These are phyloP conservation scores for Oldenlandia corymbosa DNA, from an alignment of 257 asterid genomes.

Conservation along the genomic window DNA sequence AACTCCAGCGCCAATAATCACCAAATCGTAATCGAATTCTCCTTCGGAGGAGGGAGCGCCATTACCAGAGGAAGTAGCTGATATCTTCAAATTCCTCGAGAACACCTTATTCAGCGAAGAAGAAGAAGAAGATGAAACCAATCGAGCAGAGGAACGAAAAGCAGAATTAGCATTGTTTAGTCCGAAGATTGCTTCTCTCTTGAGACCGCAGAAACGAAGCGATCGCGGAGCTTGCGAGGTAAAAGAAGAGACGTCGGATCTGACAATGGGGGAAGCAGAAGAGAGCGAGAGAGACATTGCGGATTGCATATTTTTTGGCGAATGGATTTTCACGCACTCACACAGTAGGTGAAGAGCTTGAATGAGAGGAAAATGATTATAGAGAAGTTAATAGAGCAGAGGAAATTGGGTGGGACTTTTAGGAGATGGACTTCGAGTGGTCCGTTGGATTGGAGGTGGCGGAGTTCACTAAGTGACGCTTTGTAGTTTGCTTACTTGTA, in stretches of 20 bases:
- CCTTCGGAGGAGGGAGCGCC: conserved; percentile 41
- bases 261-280: conserved; percentile 40
- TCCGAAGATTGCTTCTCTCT: conserved; percentile 52
- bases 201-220: conserved; percentile 79
- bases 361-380: conserved; percentile 10
- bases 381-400: not conserved
- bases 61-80: conserved; percentile 46
- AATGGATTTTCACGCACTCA: not conserved
- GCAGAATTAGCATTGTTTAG: conserved; percentile 24
- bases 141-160: conserved; percentile 20
- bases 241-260: conserved; percentile 36
- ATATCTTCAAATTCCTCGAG: conserved; percentile 24
- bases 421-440: conserved; percentile 39
- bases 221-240: conserved; percentile 44
- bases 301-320: conserved; percentile 47
- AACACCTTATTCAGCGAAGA: conserved; percentile 8
- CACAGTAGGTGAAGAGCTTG: conserved; percentile 1
- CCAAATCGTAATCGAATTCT: conserved; percentile 83
- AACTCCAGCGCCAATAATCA: conserved; percentile 95
- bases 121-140: conserved; percentile 23
- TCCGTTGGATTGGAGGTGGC: conserved; percentile 53
- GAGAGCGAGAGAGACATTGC: conserved; percentile 56
- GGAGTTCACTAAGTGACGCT: conserved; percentile 51
- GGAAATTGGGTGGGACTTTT: conserved; percentile 12
- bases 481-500: not conserved